Evolutionary conservation across 2,329 filamentous ascomycete genomes (phyloP).

Genomic region (Passalora sequoiae): DNA sequence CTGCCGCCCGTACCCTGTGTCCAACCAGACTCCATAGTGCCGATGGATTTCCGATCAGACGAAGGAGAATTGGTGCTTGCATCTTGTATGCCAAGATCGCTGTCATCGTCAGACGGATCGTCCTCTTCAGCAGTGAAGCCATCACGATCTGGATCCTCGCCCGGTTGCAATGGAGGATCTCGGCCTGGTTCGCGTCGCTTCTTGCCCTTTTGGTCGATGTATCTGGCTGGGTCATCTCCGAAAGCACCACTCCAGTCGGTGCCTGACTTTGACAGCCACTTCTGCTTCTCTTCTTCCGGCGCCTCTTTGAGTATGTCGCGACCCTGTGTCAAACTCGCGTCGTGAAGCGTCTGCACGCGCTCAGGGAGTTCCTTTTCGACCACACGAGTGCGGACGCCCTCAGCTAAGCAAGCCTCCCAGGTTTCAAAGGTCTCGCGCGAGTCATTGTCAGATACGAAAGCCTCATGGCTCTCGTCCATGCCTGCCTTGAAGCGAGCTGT

Average conservation of each 20-base stretch:
- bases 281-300: slow-evolving; percentile 64
- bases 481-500: slow-evolving; percentile 79
- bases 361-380: slow-evolving; percentile 71
- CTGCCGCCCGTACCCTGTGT: slow-evolving; percentile 32
- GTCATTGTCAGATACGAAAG: slow-evolving; percentile 80
- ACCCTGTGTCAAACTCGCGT: slow-evolving; percentile 71
- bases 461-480: slow-evolving; percentile 78
- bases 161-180: slow-evolving; percentile 45
- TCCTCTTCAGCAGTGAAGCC: slow-evolving; percentile 40
- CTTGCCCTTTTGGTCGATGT: slow-evolving; percentile 49
- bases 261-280: slow-evolving; percentile 74
- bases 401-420: slow-evolving; percentile 85
- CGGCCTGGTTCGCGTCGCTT: slow-evolving; percentile 54
- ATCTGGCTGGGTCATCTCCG: slow-evolving; percentile 65
- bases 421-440: slow-evolving; percentile 88
- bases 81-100: slow-evolving; percentile 56
- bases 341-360: slow-evolving; percentile 68
- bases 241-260: slow-evolving; percentile 86
- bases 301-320: slow-evolving; percentile 74
- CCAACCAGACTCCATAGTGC: slow-evolving; percentile 31
- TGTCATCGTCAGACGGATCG: slow-evolving; percentile 38
- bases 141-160: slow-evolving; percentile 44
- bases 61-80: slow-evolving; percentile 34
- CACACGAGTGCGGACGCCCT: slow-evolving; percentile 70
- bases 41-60: slow-evolving; percentile 23